Conservation (phyloP, 2,329 filamentous ascomycete genomes). For the Apiospora koreana region DNA sequence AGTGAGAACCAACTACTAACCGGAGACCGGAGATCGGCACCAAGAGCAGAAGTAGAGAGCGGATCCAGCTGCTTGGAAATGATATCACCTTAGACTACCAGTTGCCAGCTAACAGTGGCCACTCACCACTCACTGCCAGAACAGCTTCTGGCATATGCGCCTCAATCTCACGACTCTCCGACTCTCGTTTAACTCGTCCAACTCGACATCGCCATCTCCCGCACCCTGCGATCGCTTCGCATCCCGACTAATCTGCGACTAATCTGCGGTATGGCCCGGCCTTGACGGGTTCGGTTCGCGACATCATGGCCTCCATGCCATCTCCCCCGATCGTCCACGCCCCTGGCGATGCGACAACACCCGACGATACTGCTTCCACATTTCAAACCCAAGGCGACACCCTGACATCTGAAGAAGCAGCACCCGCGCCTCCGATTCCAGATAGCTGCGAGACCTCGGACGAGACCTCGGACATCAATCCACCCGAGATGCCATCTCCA, state of each 20-base stretch:
- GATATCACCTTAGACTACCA: background rate
- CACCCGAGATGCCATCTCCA: constrained; percentile 7
- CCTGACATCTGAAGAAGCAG: constrained; percentile 12
- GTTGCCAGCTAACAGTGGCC: background rate
- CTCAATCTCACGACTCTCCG: background rate
- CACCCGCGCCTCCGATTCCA: constrained; percentile 19
- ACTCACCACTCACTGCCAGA: too few species aligned
- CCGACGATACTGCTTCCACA: background rate
- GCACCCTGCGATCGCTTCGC: background rate
- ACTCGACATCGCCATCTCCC: background rate
- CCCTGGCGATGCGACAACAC: background rate
- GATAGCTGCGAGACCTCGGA: constrained; percentile 17
- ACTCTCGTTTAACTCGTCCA: background rate
- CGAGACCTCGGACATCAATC: background rate
- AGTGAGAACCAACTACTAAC: background rate
- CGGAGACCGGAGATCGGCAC: background rate
- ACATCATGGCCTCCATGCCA: constrained; percentile 4
- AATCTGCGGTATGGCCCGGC: background rate
- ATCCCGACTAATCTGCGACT: background rate
- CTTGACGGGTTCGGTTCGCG: background rate
- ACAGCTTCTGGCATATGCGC: background rate
- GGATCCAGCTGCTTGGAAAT: background rate
- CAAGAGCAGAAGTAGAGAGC: background rate
- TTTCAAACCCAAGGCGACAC: background rate
- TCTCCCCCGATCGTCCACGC: background rate